Evolutionary conservation across 2,329 filamentous ascomycete genomes (phyloP), one percentile per base, ranked within the genome.

Genomic region (Alternaria brassicicola): DNA sequence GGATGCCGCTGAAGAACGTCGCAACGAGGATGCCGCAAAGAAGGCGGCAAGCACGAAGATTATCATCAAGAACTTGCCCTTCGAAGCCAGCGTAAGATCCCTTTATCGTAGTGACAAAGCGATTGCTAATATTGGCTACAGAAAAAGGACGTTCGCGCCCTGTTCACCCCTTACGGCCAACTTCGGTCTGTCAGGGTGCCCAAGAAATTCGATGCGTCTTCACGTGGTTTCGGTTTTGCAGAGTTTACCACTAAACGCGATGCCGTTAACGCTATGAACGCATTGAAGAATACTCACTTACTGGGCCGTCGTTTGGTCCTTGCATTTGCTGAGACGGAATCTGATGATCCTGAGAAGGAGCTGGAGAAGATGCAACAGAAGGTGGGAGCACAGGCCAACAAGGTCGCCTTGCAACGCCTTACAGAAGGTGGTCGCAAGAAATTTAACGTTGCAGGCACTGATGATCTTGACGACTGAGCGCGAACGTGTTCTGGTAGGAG

Each of bases 311-410:
- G 90, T 72, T 84, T 99, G 70, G 92, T 98, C 54, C 84, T 99
- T 61, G 92, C 97, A 76, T 98, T 93, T 80, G 94, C 93, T 36
- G 89, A 92, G 71, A 91, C 89, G 64, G 95, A 98, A 70, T 86
- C 91, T 36, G 84, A 95, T 66, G 93, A 98, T 80, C 89, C 95
- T 3, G 95, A 99, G 81, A 92, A 93, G 79, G 93, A 98, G 80
- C 95, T 99, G 75, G 89, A 91, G 76, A 94, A 92, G 82, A 97
- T 99, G 90, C 92, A 96, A 80, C 91, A 91, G 84, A 99, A 97
- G 85, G 90, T 96, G 74, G 91, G 91, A 62, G 88, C 89, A 60
- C 94, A 98, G 81, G 87, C 91, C 77, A 91, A 96, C 81, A 95
- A 93, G 81, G 90, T 98, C 72, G 91, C 91, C 69, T 82, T 97